phyloP scores from a whole-genome alignment of 257 asterid genomes.

The Hygrophila difformis region DNA sequence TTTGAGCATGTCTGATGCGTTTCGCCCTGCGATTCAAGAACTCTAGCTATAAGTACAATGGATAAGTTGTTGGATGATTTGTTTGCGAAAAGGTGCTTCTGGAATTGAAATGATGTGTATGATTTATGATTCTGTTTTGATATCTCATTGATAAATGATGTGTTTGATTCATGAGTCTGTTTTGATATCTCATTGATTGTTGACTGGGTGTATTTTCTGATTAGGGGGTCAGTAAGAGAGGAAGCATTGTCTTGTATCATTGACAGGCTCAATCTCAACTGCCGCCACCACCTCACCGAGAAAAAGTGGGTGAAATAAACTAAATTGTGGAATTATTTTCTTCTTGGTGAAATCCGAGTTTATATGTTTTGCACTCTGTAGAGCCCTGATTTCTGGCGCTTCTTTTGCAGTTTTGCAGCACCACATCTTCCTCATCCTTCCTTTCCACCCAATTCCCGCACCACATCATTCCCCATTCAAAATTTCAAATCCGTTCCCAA shows the following conservation, averaged over 20 bases:
- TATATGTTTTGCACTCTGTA: too few species aligned
- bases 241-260: conserved; percentile 18
- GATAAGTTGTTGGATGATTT: conserved; percentile 20
- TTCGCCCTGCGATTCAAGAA: too few species aligned
- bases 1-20: too few species aligned
- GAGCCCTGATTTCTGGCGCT: too few species aligned
- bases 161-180: not conserved
- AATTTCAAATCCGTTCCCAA: not conserved
- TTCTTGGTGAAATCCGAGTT: not conserved
- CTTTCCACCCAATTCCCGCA: too few species aligned
- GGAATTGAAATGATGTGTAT: not conserved
- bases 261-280: conserved; percentile 14
- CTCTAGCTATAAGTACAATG: too few species aligned
- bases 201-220: not conserved
- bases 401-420: too few species aligned
- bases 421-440: too few species aligned
- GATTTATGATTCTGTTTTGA: too few species aligned
- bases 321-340: not conserved
- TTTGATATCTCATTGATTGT: not conserved
- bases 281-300: conserved; percentile 11
- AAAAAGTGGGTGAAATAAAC: conserved; percentile 12
- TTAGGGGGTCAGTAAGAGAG: conserved; percentile 25
- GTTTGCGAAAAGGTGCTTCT: conserved; percentile 22
- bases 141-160: too few species aligned
- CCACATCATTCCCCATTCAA: too few species aligned